These are phyloP conservation scores for Chlorella sp. DNA, from an alignment of 139 green algal species.

Conservation along the genomic window DNA sequence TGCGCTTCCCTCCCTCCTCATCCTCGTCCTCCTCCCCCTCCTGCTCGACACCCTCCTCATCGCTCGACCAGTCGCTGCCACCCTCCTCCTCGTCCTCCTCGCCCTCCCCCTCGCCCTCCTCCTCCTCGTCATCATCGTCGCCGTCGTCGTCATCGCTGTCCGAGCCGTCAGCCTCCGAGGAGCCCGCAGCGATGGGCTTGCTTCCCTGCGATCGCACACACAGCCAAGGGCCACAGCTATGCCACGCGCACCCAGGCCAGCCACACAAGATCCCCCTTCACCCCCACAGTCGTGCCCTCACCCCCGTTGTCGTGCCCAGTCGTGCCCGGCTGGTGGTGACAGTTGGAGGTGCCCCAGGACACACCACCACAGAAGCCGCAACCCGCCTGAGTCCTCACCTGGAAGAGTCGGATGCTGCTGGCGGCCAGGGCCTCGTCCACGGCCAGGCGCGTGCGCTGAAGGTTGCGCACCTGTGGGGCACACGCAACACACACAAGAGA, in stretches of 20 bases:
- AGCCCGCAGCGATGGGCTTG: no score
- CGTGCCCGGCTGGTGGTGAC: no score
- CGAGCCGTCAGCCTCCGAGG: not conserved
- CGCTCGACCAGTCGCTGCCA: slow-evolving; percentile 10
- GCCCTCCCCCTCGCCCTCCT: slow-evolving; percentile 15
- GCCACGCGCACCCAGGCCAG: no score
- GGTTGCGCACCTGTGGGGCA: slow-evolving; percentile 42
- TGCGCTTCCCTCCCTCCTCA: not conserved
- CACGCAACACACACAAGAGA: no score
- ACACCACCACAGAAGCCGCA: no score
- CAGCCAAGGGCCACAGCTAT: no score
- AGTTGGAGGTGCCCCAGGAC: no score
- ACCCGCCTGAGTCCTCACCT: no score
- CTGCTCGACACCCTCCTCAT: slow-evolving; percentile 26
- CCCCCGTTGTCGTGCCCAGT: no score
- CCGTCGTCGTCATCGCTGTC: slow-evolving; percentile 31
- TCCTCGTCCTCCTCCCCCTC: slow-evolving; percentile 25
- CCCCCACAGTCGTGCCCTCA: no score
- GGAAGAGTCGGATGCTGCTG: slow-evolving; percentile 41
- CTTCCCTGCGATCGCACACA: no score
- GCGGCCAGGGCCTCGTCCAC: slow-evolving; percentile 81
- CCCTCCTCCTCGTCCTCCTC: slow-evolving; percentile 3
- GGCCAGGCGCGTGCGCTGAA: slow-evolving; percentile 51
- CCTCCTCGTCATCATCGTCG: slow-evolving; percentile 14
- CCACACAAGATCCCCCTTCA: no score